Base-by-base conservation (phyloP, 345 rosid species). In the Cardamine occulta region DNA sequence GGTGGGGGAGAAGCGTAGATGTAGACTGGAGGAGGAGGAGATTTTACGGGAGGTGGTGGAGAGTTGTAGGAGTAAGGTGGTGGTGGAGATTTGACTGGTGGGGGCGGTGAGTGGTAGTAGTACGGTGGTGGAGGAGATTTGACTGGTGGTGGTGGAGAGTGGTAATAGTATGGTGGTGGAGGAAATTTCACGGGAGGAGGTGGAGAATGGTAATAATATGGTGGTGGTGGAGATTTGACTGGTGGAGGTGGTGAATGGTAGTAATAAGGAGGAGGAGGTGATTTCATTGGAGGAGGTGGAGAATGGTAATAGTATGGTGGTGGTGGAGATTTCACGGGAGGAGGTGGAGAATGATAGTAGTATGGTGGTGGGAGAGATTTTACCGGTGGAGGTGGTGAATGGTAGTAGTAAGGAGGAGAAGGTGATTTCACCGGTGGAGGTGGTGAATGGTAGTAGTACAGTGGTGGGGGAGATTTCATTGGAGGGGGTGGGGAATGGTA, bases 191-290 rank as follows among this genome's bases (percentile, higher is more conserved):
- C 34, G 0, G 81, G 78, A 0, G 83, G 84, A 0, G 82, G 82
- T 3, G 84, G 82, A 0, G 84, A 81, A 0, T 60, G 58, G 47
- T 81, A 78, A 0, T 72, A 13, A 5, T 81, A 81, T 0, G 82
- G 70, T 0, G 84, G 82, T 0, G 82, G 82, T 0, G 81, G 78
- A 9, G 76, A 71, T 5, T 29, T 52, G 0, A 60, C 14, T 0
- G 81, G 84, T 0, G 81, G 84, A 0, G 84, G 84, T 1, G 84
- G 81, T 0, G 84, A 81, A 1, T 77, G 52, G 66, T 81, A 81
- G 4, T 55, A 13, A 23, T 81, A 81, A 0, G 76, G 81, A 0
- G 81, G 81, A 0, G 76, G 81, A 0, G 79, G 78, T 0, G 78
- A 70, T 37, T 24, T 29, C 8, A 35, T 18, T 0, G 69, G 81